A percentile compares a stretch with the other conserved stretches of the same genome.
Conservation (phyloP, 169 alveolate genomes). For the Cryptosporidium sp. region DNA sequence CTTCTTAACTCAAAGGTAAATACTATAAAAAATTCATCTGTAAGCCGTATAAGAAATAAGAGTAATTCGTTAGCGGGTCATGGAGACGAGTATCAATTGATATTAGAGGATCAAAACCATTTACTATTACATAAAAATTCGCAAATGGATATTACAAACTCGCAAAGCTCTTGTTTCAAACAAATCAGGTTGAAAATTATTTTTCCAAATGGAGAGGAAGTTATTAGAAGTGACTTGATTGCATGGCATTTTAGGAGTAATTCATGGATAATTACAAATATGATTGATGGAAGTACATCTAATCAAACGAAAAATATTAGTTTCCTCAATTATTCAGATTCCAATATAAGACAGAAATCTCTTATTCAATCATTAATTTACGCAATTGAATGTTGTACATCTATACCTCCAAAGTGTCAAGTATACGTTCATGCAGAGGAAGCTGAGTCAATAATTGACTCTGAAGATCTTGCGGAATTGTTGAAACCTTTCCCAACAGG, state of each 20-base stretch:
- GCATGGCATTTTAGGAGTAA: conserved; percentile 63
- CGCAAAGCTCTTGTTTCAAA: background rate
- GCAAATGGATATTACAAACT: background rate
- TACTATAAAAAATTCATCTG: background rate
- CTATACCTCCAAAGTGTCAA: conserved; percentile 48
- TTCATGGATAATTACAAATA: conserved; percentile 51
- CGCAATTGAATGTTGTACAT: conserved; percentile 57
- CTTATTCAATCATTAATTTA: conserved; percentile 34
- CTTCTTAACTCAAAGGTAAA: conserved; percentile 45
- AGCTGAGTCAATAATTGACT: conserved; percentile 71
- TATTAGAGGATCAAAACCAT: background rate
- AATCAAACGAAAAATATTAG: background rate
- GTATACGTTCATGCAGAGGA: conserved; percentile 72
- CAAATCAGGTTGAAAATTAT: conserved; percentile 33
- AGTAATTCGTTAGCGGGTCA: background rate
- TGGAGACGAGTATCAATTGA: background rate
- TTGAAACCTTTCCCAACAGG: conserved; percentile 70
- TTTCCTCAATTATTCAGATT: background rate
- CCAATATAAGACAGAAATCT: conserved; percentile 12
- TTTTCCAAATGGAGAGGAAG: conserved; percentile 50
- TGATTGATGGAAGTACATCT: background rate
- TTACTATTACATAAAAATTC: background rate
- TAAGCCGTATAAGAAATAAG: background rate
- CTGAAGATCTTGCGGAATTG: conserved; percentile 68
- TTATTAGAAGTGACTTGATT: conserved; percentile 48